Base-by-base conservation (phyloP, 2,329 filamentous ascomycete genomes). In the Verticillium albo-atrum region DNA sequence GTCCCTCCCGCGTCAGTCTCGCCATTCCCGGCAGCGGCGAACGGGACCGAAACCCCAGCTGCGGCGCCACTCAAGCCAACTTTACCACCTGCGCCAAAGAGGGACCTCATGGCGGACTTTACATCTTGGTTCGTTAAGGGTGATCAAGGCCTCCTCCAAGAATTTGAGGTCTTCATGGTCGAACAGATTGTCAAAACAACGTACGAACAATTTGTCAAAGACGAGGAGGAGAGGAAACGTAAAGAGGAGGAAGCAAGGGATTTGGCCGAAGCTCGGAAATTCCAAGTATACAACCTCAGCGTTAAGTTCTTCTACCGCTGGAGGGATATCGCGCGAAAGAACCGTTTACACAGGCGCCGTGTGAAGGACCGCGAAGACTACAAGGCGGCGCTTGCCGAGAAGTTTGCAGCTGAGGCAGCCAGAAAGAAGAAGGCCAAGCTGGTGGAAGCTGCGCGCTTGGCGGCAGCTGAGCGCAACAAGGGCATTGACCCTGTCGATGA, bases 231-330 rank as follows among this genome's bases (percentile, higher is more conserved):
- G 58, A 74, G 74, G 42, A 73, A 66, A 54, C 72, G 68, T 23
- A 75, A 71, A 54, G 81, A 83, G 59, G 81, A 83, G 64, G 81
- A 84, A 47, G 76, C 77, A 20, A 55, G 68, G 62, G 66, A 79
- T 66, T 52, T 80, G 69, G 75, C 75, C 2, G 71, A 81, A 57
- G 82, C 82, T 15, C 72, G 75, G 17, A 69, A 74, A n/a, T 84
- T 81, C 63, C 76, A 80, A 37, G 66, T 64, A 3, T 79, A 82
- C 66, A 84, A 75, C 58, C 72, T 86, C 30, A 71, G 74, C 14
- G 71, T 85, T 60, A 84, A 79, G 54, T 86, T 76, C 68, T 85
- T 86, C 61, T 85, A 85, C 64, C 74, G 74, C 20, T 87, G 84
- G 84, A 80, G 77, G 55, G 68, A 79, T 15, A 76, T 71, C 42